phyloP scores from a whole-genome alignment of 73 alveolate genomes.

The Blepharisma japonicum region DNA sequence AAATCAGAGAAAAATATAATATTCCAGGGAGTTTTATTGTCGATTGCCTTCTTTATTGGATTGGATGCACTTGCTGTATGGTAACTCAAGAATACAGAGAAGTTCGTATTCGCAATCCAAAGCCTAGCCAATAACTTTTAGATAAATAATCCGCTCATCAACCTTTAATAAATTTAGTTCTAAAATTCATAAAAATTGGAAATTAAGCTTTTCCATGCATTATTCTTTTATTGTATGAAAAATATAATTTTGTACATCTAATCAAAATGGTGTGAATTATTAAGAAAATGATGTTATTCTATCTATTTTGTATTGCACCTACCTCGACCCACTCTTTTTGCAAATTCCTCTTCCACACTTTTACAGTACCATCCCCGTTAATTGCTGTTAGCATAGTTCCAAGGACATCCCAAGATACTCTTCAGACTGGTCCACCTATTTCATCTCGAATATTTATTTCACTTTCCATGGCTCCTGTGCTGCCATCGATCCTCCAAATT shows the following conservation, averaged over 20 bases:
- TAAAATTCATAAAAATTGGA: too few species aligned
- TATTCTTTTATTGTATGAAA: too few species aligned
- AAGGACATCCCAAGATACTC: conserved; percentile 4
- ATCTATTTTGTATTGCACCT: not conserved
- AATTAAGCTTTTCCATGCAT: too few species aligned
- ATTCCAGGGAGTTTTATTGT: not conserved
- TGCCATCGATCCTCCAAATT: conserved; percentile 20
- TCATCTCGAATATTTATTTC: not conserved
- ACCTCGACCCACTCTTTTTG: not conserved
- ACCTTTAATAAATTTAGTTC: too few species aligned
- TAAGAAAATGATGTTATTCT: not conserved
- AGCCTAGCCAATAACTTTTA: too few species aligned
- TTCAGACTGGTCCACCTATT: not conserved
- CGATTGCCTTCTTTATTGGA: not conserved
- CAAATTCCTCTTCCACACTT: conserved; percentile 33
- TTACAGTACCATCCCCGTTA: conserved; percentile 32
- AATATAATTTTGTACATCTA: too few species aligned
- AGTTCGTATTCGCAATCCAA: not conserved
- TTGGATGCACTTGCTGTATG: not conserved
- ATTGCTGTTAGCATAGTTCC: conserved; percentile 30
- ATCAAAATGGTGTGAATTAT: too few species aligned
- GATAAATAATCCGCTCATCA: too few species aligned
- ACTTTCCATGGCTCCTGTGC: conserved; percentile 14
- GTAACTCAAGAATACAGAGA: conserved; percentile 18
- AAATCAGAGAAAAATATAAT: not conserved